Percentiles rank a stretch among this genome's conserved stretches.
Conservation (phyloP, 169 alveolate genomes). For the Plasmodium relictum region DNA sequence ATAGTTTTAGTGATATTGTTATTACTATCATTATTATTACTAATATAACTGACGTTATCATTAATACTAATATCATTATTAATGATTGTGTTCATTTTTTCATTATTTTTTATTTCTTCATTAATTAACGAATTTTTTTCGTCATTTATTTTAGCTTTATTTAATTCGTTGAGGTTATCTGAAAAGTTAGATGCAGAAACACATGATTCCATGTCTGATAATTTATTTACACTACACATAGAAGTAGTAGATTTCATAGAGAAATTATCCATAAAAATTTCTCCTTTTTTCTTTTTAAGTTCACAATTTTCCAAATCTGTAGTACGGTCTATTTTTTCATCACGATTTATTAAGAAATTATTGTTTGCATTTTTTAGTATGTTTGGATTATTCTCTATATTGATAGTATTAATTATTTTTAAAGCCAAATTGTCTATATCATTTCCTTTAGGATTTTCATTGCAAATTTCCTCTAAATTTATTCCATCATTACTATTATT, state of each 20-base stretch:
- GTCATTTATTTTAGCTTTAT: not conserved
- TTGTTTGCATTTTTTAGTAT: slow-evolving; percentile 13
- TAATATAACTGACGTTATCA: not conserved
- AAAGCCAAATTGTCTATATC: slow-evolving; percentile 81
- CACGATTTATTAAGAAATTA: not conserved
- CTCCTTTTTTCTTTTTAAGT: not conserved
- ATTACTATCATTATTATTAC: not conserved
- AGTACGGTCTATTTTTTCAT: no score
- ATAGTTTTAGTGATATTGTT: no score
- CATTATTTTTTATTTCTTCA: not conserved
- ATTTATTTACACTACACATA: not conserved
- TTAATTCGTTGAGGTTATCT: not conserved
- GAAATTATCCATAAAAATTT: not conserved
- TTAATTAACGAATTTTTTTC: not conserved
- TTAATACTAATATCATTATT: not conserved
- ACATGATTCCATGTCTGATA: slow-evolving; percentile 11
- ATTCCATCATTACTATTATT: slow-evolving; percentile 13
- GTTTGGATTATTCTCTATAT: slow-evolving; percentile 56
- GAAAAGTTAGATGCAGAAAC: not conserved
- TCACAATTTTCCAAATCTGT: no score
- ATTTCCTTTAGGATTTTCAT: slow-evolving; percentile 81
- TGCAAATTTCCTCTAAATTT: slow-evolving; percentile 80
- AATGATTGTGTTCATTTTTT: not conserved
- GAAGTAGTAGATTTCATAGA: slow-evolving; percentile 13
- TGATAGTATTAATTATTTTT: slow-evolving; percentile 80